phyloP scores from a whole-genome alignment of 2,329 filamentous ascomycete species.

The Trichoderma pleuroti region DNA sequence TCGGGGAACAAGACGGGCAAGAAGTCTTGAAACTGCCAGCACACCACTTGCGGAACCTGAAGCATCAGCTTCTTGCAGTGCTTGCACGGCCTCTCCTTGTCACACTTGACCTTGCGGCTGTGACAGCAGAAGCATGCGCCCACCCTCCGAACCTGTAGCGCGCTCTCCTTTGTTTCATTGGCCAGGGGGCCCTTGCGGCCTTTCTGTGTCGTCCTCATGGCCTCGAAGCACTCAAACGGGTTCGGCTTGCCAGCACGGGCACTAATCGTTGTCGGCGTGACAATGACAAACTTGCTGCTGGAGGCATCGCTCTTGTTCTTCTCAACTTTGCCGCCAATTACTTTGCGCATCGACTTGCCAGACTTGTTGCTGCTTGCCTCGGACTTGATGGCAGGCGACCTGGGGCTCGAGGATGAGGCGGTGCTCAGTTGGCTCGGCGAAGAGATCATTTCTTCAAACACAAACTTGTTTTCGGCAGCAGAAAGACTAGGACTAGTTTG shows the following conservation, averaged over 20 bases:
- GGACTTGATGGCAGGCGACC: slow-evolving; percentile 29
- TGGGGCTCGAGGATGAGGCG: slow-evolving; percentile 30
- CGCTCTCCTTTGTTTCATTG: slow-evolving; percentile 52
- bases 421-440: slow-evolving; percentile 29
- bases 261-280: slow-evolving; percentile 52
- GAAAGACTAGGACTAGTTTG: slow-evolving; percentile 32
- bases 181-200: slow-evolving; percentile 56
- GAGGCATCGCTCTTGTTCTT: slow-evolving; percentile 43
- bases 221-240: slow-evolving; percentile 54
- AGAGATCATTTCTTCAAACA: slow-evolving; percentile 39
- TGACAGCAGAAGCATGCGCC: slow-evolving; percentile 60
- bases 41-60: slow-evolving; percentile 51
- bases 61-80: slow-evolving; percentile 53
- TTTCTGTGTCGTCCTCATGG: slow-evolving; percentile 49
- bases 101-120: slow-evolving; percentile 57
- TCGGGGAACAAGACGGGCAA: slow-evolving; percentile 49
- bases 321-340: slow-evolving; percentile 42
- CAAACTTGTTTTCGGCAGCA: slow-evolving; percentile 33
- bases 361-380: slow-evolving; percentile 29
- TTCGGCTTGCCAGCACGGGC: slow-evolving; percentile 49
- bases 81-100: slow-evolving; percentile 53
- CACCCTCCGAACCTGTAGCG: slow-evolving; percentile 50
- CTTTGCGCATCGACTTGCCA: slow-evolving; percentile 40
- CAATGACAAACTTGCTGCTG: slow-evolving; percentile 51
- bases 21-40: slow-evolving; percentile 59